phyloP scores from a whole-genome alignment of 495 filamentous ascomycete genomes.

The Aspergillus steynii region DNA sequence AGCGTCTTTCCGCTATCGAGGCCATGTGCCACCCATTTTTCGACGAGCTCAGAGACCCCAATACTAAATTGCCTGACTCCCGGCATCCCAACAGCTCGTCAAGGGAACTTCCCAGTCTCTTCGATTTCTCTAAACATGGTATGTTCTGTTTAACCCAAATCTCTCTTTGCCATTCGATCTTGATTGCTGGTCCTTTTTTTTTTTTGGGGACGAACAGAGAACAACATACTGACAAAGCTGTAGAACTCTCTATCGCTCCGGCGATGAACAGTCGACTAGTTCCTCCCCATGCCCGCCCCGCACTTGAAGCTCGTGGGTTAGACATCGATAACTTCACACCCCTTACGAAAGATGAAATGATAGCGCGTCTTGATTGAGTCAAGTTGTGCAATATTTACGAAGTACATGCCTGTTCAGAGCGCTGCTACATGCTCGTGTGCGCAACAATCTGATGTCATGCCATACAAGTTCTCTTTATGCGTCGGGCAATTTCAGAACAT shows the following conservation, averaged over 20 bases:
- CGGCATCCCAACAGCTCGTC: slow-evolving; percentile 75
- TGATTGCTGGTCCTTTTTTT: slow-evolving; percentile 2
- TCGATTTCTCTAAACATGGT: slow-evolving; percentile 95
- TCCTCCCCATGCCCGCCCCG: slow-evolving; percentile 74
- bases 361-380: slow-evolving; percentile 92
- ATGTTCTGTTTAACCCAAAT: slow-evolving; percentile 31
- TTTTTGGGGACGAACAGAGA: slow-evolving; percentile 1
- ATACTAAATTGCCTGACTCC: slow-evolving; percentile 87
- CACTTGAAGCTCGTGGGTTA: slow-evolving; percentile 73
- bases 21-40: slow-evolving; percentile 99
- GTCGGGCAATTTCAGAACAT: slow-evolving; percentile 34
- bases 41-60: slow-evolving; percentile 89
- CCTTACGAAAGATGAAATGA: slow-evolving; percentile 90
- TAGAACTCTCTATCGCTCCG: slow-evolving; percentile 94
- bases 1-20: slow-evolving; percentile 89
- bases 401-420: slow-evolving; percentile 37
- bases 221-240: slow-evolving; percentile 8
- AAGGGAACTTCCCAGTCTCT: slow-evolving; percentile 82
- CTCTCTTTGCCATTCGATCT: neutral
- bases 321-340: slow-evolving; percentile 94
- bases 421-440: slow-evolving; percentile 31
- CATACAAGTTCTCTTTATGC: slow-evolving; percentile 36
- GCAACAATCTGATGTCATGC: slow-evolving; percentile 35
- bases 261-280: slow-evolving; percentile 84
- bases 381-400: slow-evolving; percentile 39